Evolutionary conservation across 345 rosid genomes (phyloP).

Genomic region (Camelina hispida): DNA sequence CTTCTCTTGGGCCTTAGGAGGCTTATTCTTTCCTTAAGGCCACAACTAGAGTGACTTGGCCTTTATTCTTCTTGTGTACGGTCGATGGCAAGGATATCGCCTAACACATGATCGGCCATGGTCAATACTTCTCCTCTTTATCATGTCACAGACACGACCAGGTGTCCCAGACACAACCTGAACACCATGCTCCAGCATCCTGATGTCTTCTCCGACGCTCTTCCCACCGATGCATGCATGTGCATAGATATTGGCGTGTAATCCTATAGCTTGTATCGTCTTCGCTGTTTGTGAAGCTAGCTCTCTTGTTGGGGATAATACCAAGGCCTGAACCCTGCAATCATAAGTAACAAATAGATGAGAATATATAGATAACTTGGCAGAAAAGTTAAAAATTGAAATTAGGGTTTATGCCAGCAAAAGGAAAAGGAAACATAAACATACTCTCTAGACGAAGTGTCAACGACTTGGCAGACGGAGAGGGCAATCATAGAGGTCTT

Average conservation of each 20-base stretch:
- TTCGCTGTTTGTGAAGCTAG: constrained; percentile 93
- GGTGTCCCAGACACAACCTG: constrained; percentile 97
- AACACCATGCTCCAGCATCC: constrained; percentile 61
- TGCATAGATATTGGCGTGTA: constrained; percentile 72
- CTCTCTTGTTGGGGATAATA: constrained; percentile 95
- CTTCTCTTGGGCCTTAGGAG: too few species aligned
- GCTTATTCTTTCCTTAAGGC: too few species aligned
- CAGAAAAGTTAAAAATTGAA: not conserved
- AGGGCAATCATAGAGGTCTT: constrained; percentile 98
- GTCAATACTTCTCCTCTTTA: constrained; percentile 96
- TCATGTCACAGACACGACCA: constrained; percentile 98
- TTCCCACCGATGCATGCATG: constrained; percentile 94
- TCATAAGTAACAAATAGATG: not conserved
- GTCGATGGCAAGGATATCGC: too few species aligned
- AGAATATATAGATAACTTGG: too few species aligned
- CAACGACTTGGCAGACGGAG: constrained; percentile 84
- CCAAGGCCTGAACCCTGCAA: constrained; percentile 89
- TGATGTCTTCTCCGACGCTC: constrained; percentile 96
- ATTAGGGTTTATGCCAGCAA: constrained; percentile 43
- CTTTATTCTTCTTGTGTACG: too few species aligned
- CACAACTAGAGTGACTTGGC: too few species aligned
- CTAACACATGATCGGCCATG: too few species aligned
- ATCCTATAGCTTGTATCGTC: constrained; percentile 79
- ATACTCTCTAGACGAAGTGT: constrained; percentile 77
- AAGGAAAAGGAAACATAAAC: not conserved